Conservation (phyloP, 371 early-diverging fungal species). For the Umbelopsis sp. region DNA sequence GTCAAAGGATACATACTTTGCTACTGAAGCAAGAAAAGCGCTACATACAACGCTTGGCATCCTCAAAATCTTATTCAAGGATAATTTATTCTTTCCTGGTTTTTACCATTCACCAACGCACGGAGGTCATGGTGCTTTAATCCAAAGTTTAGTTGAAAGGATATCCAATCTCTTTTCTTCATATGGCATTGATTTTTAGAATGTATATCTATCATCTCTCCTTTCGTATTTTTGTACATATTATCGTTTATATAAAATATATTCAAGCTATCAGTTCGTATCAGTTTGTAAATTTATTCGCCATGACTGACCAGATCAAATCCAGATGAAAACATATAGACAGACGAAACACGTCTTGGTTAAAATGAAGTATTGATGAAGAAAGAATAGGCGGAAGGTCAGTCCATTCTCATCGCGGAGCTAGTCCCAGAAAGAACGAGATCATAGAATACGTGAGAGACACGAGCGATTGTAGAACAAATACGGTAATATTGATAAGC, state of each 20-base stretch:
- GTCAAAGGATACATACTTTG: background rate
- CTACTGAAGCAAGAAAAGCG: background rate
- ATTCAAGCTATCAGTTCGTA: background rate
- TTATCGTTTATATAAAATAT: background rate
- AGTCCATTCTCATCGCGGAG: too few relatives aligned
- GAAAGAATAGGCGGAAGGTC: too few relatives aligned
- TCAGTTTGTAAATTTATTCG: background rate
- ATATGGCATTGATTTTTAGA: constrained; percentile 2
- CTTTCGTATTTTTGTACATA: background rate
- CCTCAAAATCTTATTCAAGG: background rate
- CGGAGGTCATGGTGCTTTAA: background rate
- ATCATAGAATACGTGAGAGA: too few relatives aligned
- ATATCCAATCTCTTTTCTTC: background rate
- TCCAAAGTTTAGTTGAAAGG: background rate
- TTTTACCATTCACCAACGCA: too few relatives aligned
- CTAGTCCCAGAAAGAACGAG: too few relatives aligned
- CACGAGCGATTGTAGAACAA: too few relatives aligned
- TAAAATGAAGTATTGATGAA: too few relatives aligned
- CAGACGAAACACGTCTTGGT: too few relatives aligned
- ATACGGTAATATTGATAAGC: too few relatives aligned
- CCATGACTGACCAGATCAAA: too few relatives aligned
- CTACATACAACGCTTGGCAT: background rate
- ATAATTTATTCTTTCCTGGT: background rate
- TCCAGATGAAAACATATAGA: too few relatives aligned
- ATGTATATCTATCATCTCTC: background rate